These are phyloP conservation scores for Blastobotrys raffinosifermentans DNA, from an alignment of 1,139 yeast species.

Conservation along the genomic window DNA sequence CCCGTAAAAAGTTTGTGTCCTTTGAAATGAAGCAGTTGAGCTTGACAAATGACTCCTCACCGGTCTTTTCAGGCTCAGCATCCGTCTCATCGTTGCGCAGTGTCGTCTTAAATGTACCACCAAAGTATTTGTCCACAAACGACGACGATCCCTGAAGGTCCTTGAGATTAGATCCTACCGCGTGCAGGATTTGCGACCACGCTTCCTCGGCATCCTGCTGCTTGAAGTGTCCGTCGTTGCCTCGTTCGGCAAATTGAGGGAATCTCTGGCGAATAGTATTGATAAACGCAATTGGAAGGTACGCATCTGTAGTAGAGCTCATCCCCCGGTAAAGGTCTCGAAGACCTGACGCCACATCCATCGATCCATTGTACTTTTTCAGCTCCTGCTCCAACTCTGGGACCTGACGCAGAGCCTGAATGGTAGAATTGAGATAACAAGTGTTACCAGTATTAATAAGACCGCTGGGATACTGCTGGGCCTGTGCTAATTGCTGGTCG, in stretches of 20 bases:
- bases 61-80: slow-evolving; percentile 44
- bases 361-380: slow-evolving; percentile 17
- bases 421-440: slow-evolving; percentile 85
- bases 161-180: slow-evolving; percentile 37
- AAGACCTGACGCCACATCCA: slow-evolving; percentile 27
- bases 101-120: slow-evolving; percentile 55
- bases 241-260: slow-evolving; percentile 84
- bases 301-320: slow-evolving; percentile 29
- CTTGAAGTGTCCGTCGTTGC: slow-evolving; percentile 63
- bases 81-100: slow-evolving; percentile 53
- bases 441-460: slow-evolving; percentile 87
- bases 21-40: slow-evolving; percentile 84
- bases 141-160: slow-evolving; percentile 13
- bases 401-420: slow-evolving; percentile 71
- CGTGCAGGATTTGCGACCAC: slow-evolving; percentile 66
- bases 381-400: slow-evolving; percentile 46
- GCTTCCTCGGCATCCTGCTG: slow-evolving; percentile 99
- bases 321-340: slow-evolving; percentile 31
- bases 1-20: slow-evolving; percentile 80
- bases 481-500: slow-evolving; percentile 38
- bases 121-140: slow-evolving; percentile 53
- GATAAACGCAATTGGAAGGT: slow-evolving; percentile 56
- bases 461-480: slow-evolving; percentile 58
- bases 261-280: slow-evolving; percentile 40
- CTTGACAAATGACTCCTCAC: slow-evolving; percentile 57